Evolutionary conservation across 1,284 basidiomycete genomes (phyloP).

Genomic region (Lignosus rhinocerotis): DNA sequence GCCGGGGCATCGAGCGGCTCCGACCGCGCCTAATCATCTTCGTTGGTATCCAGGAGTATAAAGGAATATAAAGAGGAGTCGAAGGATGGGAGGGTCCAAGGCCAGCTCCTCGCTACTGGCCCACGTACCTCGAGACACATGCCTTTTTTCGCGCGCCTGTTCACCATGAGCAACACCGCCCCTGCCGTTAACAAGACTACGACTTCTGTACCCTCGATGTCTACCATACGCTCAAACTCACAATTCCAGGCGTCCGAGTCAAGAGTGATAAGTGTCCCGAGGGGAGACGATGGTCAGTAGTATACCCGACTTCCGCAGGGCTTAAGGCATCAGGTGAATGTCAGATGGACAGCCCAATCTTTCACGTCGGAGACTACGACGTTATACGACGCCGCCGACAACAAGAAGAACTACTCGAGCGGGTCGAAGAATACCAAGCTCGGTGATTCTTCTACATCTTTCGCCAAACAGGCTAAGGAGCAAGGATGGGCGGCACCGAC

Average conservation of each 20-base stretch:
- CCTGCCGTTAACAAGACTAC: constrained; percentile 29
- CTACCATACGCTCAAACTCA: background rate
- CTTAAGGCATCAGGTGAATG: background rate
- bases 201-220: constrained; percentile 48
- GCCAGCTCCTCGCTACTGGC: too few species aligned
- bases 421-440: background rate
- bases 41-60: too few species aligned
- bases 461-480: constrained; percentile 20
- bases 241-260: background rate
- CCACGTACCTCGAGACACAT: background rate
- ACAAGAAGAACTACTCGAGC: background rate
- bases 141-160: background rate
- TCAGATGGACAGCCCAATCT: constrained; percentile 1
- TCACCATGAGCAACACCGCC: constrained; percentile 28
- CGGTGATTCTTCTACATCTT: constrained; percentile 10
- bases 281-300: background rate
- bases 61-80: too few species aligned
- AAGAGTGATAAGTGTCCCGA: background rate
- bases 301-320: background rate
- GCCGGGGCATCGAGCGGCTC: too few species aligned
- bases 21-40: too few species aligned
- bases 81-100: too few species aligned
- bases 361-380: constrained; percentile 8
- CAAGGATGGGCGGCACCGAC: constrained; percentile 20
- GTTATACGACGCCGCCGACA: background rate